These are phyloP conservation scores for Pleurotus eryngii DNA, from an alignment of 768 basidiomycete species.

Conservation along the genomic window DNA sequence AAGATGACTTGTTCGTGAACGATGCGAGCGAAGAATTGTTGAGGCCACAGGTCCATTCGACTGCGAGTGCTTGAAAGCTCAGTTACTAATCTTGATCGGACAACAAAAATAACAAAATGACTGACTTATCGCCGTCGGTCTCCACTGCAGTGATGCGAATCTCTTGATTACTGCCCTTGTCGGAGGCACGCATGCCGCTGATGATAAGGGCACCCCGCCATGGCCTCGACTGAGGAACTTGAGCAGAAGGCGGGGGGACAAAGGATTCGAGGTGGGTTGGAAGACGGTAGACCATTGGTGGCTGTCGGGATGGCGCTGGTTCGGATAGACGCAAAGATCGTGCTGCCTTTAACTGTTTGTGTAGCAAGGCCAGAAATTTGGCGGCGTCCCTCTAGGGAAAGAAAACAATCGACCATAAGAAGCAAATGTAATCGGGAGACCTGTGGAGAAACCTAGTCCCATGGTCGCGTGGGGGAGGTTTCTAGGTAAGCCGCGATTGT, in stretches of 20 bases:
- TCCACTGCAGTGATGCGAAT: slow-evolving; percentile 63
- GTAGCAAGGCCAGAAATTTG: slow-evolving; percentile 11
- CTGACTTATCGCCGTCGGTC: slow-evolving; percentile 71
- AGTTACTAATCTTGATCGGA: slow-evolving; percentile 24
- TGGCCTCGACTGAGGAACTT: slow-evolving; percentile 39
- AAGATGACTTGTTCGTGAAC: slow-evolving; percentile 39
- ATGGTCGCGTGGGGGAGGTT: slow-evolving; percentile 32
- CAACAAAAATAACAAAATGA: slow-evolving; percentile 25
- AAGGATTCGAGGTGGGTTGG: slow-evolving; percentile 59
- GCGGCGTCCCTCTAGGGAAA: slow-evolving; percentile 9
- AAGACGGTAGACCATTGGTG: slow-evolving; percentile 57
- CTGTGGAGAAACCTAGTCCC: slow-evolving; percentile 20
- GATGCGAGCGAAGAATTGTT: slow-evolving; percentile 41
- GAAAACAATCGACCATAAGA: slow-evolving; percentile 10
- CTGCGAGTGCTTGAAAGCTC: slow-evolving; percentile 21
- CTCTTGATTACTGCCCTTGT: slow-evolving; percentile 46
- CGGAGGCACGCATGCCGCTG: slow-evolving; percentile 44
- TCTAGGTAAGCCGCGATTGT: slow-evolving; percentile 23
- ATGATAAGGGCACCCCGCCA: slow-evolving; percentile 59
- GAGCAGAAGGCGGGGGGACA: slow-evolving; percentile 52
- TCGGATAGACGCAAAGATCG: slow-evolving; percentile 22
- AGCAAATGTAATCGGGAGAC: slow-evolving; percentile 14
- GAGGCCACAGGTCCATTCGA: slow-evolving; percentile 56
- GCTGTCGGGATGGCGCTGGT: slow-evolving; percentile 25
- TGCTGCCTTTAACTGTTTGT: slow-evolving; percentile 37